Conservation (phyloP, 345 rosid genomes). For the Rhizophora mangle region DNA sequence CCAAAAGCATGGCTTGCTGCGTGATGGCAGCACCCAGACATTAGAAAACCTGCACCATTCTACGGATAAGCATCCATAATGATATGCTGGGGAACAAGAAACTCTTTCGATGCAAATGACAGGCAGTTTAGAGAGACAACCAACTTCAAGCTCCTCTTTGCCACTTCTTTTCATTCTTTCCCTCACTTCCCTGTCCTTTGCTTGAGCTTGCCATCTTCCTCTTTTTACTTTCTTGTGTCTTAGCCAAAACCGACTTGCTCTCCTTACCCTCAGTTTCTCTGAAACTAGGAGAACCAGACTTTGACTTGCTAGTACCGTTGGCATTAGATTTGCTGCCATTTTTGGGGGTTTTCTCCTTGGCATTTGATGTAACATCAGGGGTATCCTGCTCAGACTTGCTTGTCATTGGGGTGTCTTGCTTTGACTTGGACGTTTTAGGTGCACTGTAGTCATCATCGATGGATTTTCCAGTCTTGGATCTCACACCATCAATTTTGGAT, state of each 20-base stretch:
- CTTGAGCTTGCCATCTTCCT: constrained; percentile 39
- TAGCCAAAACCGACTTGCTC: constrained; percentile 44
- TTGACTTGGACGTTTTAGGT: constrained; percentile 18
- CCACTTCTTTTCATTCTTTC: constrained; percentile 57
- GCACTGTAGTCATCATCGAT: constrained; percentile 22
- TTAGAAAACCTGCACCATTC: constrained; percentile 14
- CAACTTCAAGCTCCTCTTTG: constrained; percentile 33
- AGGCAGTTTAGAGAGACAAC: background rate
- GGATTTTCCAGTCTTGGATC: constrained; percentile 32
- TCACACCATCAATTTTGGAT: constrained; percentile 30
- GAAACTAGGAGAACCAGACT: constrained; percentile 45
- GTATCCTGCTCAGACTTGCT: constrained; percentile 47
- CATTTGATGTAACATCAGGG: constrained; percentile 27
- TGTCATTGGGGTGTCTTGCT: constrained; percentile 31
- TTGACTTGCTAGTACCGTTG: constrained; percentile 41
- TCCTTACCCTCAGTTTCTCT: constrained; percentile 46
- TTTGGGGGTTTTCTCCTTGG: constrained; percentile 39
- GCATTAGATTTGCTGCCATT: constrained; percentile 37
- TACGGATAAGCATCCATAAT: background rate
- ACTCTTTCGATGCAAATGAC: constrained; percentile 4
- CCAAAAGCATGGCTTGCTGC: constrained; percentile 26
- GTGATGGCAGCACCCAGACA: background rate
- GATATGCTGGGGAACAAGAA: background rate
- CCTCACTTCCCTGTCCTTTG: constrained; percentile 48
- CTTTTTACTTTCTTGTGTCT: constrained; percentile 36